A percentile compares a stretch with the other conserved stretches of the same genome.
These are phyloP conservation scores for Pyrenochaeta sp. DNA, from an alignment of 2,329 filamentous ascomycete genomes.

Conservation along the genomic window DNA sequence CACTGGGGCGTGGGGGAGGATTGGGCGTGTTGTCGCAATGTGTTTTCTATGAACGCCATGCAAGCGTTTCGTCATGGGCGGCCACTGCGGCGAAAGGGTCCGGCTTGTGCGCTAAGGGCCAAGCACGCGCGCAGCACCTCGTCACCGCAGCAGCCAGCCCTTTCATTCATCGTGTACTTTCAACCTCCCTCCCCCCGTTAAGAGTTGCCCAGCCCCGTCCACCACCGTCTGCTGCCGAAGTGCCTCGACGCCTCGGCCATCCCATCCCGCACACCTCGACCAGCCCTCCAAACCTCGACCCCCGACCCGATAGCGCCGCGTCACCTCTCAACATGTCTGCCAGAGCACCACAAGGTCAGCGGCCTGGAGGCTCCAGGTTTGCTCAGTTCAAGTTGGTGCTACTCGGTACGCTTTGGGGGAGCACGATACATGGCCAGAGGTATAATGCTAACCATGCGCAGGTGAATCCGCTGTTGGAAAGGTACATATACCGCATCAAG, in stretches of 20 bases:
- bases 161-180: conserved; percentile 6
- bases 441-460: conserved; percentile 53
- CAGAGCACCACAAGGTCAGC: conserved; percentile 76
- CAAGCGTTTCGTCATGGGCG: conserved; percentile 28
- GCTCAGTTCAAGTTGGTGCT: conserved; percentile 99
- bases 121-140: conserved; percentile 18
- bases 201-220: conserved; percentile 2
- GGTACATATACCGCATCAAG: conserved; percentile 63
- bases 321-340: conserved; percentile 73
- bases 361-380: conserved; percentile 76
- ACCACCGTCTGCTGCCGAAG: conserved; percentile 2
- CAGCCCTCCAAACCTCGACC: conserved; percentile 5
- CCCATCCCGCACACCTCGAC: conserved; percentile 1
- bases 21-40: neutral
- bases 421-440: neutral
- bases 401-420: conserved; percentile 71
- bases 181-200: no score
- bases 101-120: conserved; percentile 13
- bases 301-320: conserved; percentile 29
- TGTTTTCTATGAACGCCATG: conserved; percentile 2
- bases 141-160: conserved; percentile 20
- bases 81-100: conserved; percentile 12
- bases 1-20: neutral
- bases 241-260: conserved; percentile 5
- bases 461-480: conserved; percentile 99